These are phyloP conservation scores for Penicillium sp. DNA, from an alignment of 2,329 filamentous ascomycete genomes.

Conservation along the genomic window DNA sequence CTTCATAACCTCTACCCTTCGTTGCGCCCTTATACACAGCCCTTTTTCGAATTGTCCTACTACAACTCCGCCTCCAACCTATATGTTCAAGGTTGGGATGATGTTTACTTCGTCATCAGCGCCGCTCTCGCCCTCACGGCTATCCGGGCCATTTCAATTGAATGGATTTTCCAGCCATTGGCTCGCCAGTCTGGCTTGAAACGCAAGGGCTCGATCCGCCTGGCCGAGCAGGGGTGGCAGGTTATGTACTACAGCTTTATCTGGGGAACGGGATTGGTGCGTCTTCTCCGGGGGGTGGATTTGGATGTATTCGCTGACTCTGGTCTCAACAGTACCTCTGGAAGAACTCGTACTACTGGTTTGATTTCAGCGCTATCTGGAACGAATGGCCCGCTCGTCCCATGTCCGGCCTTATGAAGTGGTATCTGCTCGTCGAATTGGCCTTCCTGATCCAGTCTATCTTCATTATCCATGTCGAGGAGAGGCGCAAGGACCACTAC, in stretches of 20 bases:
- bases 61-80: constrained; percentile 69
- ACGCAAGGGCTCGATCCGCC: constrained; percentile 78
- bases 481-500: constrained; percentile 89
- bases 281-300: constrained; percentile 32
- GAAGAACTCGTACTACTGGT: constrained; percentile 75
- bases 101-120: constrained; percentile 75
- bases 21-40: constrained; percentile 76
- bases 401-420: constrained; percentile 75
- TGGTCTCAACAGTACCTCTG: constrained; percentile 70
- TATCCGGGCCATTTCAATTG: constrained; percentile 80
- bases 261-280: constrained; percentile 82
- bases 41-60: constrained; percentile 88
- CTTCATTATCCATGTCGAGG: constrained; percentile 91
- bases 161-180: constrained; percentile 81
- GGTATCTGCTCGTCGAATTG: constrained; percentile 87
- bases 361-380: constrained; percentile 80
- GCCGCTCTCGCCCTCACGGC: constrained; percentile 87
- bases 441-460: constrained; percentile 95
- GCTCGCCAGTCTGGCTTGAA: constrained; percentile 73
- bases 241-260: constrained; percentile 80
- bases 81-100: constrained; percentile 79
- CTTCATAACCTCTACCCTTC: constrained; percentile 82
- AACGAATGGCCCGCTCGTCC: constrained; percentile 80
- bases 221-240: constrained; percentile 94
- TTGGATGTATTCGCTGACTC: not conserved